A percentile compares a stretch with the other conserved stretches of the same genome.
phyloP scores from a whole-genome alignment of 129 eudicot species.

The Flaveria bidentis region DNA sequence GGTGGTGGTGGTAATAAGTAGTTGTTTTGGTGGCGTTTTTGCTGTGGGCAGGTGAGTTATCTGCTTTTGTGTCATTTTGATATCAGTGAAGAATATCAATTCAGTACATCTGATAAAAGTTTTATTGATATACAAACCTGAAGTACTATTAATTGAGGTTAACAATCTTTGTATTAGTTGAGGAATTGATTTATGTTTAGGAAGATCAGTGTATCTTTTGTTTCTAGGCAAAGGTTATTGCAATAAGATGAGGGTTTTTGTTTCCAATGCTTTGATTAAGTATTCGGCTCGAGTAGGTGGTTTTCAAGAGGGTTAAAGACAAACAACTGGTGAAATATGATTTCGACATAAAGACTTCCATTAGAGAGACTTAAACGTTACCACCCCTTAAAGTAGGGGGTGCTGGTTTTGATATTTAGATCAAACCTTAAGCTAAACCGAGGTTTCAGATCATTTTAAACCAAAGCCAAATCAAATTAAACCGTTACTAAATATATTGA shows the following conservation, averaged over 20 bases:
- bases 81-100: slow-evolving; percentile 23
- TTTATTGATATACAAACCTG: slow-evolving; percentile 27
- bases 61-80: slow-evolving; percentile 36
- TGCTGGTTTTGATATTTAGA: too few species aligned
- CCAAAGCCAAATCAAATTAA: too few species aligned
- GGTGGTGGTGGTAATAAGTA: slow-evolving; percentile 17
- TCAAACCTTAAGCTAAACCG: too few species aligned
- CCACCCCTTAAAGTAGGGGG: too few species aligned
- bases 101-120: slow-evolving; percentile 21
- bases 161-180: slow-evolving; percentile 17
- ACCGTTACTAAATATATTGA: too few species aligned
- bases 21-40: slow-evolving; percentile 28
- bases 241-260: slow-evolving; percentile 20
- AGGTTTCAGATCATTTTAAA: too few species aligned
- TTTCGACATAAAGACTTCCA: too few species aligned
- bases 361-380: too few species aligned
- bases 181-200: slow-evolving; percentile 3
- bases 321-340: too few species aligned
- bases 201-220: slow-evolving; percentile 13
- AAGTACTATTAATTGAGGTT: slow-evolving; percentile 14
- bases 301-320: too few species aligned
- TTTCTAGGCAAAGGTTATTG: slow-evolving; percentile 26
- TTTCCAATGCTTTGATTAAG: background rate
- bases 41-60: slow-evolving; percentile 33
- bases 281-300: too few species aligned